Evolutionary conservation across 805 yeast genomes (phyloP), one percentile per base, ranked within the genome.

Genomic region (Candida dendrica): DNA sequence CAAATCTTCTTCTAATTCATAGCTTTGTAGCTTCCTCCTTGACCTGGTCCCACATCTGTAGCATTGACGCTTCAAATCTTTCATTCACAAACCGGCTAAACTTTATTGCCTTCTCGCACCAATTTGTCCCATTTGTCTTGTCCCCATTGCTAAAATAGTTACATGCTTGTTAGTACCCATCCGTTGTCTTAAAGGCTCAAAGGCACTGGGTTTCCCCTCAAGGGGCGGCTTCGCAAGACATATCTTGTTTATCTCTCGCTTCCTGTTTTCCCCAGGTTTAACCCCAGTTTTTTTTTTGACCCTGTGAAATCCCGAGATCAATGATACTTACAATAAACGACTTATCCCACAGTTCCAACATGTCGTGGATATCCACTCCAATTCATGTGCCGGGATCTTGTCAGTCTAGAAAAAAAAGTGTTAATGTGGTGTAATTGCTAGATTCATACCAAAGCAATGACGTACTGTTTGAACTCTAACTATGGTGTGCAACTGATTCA

Each of bases 281-380:
- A n/a, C 17, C 37, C 27, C 24, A 34, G 27, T 6, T 34, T 18
- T 16, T 20, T 20, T 11, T 6, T 4, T 19, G 15, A n/a, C n/a
- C n/a, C 16, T 10, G 16, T 9, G 17, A 15, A 32, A 32, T 16
- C 17, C 34, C 34, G 34, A 32, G 34, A 15, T 20, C 15, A 9
- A 20, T 24, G 14, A 11, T 9, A 22, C 31, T 26, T 36, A 24
- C 38, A 53, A 48, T 11, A 47, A 29, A n/a, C 42, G 38, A 14
- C 42, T 55, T 4, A 68, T 61, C 1, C 72, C 72, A 34, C 49
- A 48, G 37, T 69, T 68, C 73, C 73, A 69, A 36, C 63, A 53
- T 1, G 54, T 47, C 2, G 65, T 60, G 1, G 66, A 55, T 8
- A 69, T 44, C 59, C 61, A 60, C 47, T 67, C 71, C 27, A 64